phyloP scores from a whole-genome alignment of 2,329 filamentous ascomycete genomes.

The Aureobasidium namibiae region DNA sequence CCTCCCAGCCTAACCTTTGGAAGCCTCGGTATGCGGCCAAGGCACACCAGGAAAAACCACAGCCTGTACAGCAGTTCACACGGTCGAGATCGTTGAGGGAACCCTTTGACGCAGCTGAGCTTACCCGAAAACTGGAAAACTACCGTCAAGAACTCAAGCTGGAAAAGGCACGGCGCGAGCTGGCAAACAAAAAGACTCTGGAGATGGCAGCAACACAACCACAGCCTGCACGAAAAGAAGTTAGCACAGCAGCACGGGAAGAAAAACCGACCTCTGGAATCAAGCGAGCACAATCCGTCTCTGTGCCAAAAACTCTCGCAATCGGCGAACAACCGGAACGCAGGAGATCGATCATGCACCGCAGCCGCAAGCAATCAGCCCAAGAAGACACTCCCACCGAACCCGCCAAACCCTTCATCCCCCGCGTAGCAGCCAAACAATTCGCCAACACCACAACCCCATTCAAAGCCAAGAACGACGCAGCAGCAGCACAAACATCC shows the following conservation, averaged over 20 bases:
- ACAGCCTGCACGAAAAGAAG: neutral
- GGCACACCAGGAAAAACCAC: conserved; percentile 7
- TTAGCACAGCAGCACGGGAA: neutral
- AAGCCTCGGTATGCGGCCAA: conserved; percentile 8
- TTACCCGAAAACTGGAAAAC: conserved; percentile 14
- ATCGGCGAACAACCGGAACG: neutral
- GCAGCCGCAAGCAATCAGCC: neutral
- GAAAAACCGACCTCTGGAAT: neutral
- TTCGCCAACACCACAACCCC: conserved; percentile 6
- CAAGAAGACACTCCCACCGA: neutral
- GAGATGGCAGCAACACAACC: neutral
- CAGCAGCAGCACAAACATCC: neutral
- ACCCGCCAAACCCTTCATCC: neutral
- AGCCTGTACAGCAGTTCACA: neutral
- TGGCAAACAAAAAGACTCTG: neutral
- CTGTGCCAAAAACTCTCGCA: neutral
- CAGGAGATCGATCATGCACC: conserved; percentile 9
- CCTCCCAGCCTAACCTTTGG: conserved; percentile 8
- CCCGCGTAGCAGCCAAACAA: conserved; percentile 9
- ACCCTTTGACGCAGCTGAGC: conserved; percentile 15
- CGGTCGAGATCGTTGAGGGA: conserved; percentile 8
- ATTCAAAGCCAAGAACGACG: neutral
- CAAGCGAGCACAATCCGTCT: neutral
- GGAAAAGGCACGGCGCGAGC: conserved; percentile 13
- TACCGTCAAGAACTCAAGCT: conserved; percentile 15